Evolutionary conservation across 768 basidiomycete genomes (phyloP).

Genomic region (Ramaria sp.): DNA sequence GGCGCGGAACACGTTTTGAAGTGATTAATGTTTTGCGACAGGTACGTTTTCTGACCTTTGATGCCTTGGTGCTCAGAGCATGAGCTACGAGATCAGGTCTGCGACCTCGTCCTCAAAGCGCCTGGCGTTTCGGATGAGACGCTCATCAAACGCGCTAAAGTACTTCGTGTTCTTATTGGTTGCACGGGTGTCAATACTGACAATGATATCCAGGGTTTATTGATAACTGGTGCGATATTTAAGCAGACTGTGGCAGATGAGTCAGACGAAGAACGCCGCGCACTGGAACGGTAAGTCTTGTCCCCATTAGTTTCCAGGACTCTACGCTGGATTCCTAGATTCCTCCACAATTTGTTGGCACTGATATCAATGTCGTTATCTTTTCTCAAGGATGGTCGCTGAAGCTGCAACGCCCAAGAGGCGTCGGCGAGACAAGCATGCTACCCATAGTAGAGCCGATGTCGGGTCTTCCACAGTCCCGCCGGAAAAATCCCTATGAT

Average conservation of each 20-base stretch:
- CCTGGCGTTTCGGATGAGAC: constrained; percentile 59
- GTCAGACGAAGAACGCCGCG: constrained; percentile 86
- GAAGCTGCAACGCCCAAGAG: constrained; percentile 67
- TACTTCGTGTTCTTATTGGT: constrained; percentile 19
- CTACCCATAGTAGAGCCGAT: background rate
- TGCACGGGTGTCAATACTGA: background rate
- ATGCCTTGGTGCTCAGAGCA: background rate
- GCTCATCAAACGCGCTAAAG: constrained; percentile 79
- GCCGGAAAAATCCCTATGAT: background rate
- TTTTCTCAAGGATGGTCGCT: constrained; percentile 61
- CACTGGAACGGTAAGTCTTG: constrained; percentile 70
- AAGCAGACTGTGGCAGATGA: constrained; percentile 79
- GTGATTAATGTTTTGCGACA: constrained; percentile 84
- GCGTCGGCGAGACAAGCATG: constrained; percentile 1
- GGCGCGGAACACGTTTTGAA: constrained; percentile 95
- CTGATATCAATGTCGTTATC: background rate
- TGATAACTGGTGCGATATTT: constrained; percentile 85
- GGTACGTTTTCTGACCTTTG: constrained; percentile 20
- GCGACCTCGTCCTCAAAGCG: constrained; percentile 81
- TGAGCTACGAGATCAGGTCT: constrained; percentile 34
- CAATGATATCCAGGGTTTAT: constrained; percentile 47
- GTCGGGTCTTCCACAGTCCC: background rate
- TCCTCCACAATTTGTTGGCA: background rate
- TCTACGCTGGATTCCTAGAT: background rate
- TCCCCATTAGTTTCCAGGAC: constrained; percentile 1